These are phyloP conservation scores for Theileria equi DNA, from an alignment of 169 alveolate genomes.

Conservation along the genomic window DNA sequence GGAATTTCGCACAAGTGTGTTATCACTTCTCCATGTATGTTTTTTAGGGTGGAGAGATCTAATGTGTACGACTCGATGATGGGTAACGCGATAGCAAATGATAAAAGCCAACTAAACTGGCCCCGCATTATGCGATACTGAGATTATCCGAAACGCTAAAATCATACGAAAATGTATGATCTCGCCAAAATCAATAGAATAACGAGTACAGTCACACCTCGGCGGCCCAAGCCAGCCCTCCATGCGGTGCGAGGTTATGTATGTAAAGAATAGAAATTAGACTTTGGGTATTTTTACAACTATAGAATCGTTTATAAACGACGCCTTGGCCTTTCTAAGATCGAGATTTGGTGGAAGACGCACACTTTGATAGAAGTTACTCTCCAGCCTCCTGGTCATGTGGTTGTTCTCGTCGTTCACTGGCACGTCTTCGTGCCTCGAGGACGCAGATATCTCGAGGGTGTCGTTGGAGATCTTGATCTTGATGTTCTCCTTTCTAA, in stretches of 20 bases:
- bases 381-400: neutral
- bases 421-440: constrained; percentile 2
- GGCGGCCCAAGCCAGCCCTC: too few relatives aligned
- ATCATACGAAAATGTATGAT: too few relatives aligned
- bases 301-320: constrained; percentile 17
- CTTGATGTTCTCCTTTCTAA: constrained; percentile 26
- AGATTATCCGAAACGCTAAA: too few relatives aligned
- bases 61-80: neutral
- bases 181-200: too few relatives aligned
- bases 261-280: too few relatives aligned
- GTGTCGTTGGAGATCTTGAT: constrained; percentile 5
- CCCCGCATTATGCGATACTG: too few relatives aligned
- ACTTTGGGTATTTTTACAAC: constrained; percentile 21
- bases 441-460: constrained; percentile 1
- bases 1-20: constrained; percentile 45
- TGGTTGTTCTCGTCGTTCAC: too few relatives aligned
- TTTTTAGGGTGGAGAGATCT: constrained; percentile 7
- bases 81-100: neutral
- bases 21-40: constrained; percentile 2
- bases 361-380: constrained; percentile 30
- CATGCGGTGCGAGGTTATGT: too few relatives aligned
- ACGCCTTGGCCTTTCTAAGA: constrained; percentile 29
- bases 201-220: too few relatives aligned
- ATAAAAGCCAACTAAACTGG: neutral
- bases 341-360: constrained; percentile 22